Percentiles rank a stretch among this genome's conserved stretches.
phyloP scores from a whole-genome alignment of 805 yeast species.

The Priceomyces medius region DNA sequence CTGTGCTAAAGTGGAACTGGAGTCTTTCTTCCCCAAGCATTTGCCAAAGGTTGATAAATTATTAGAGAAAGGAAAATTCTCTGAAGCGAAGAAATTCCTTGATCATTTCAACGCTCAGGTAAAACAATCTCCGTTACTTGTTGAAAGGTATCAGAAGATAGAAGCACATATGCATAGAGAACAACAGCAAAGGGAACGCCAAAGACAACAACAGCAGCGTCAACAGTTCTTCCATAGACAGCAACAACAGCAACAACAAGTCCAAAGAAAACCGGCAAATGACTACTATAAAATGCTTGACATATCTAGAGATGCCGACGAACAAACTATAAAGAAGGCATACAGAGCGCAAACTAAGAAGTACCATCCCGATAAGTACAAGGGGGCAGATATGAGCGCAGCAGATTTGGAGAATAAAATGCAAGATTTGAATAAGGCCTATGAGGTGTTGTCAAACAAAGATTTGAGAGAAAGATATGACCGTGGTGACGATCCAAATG shows the following conservation, averaged over 20 bases:
- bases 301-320: conserved; percentile 63
- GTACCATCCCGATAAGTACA: conserved; percentile 91
- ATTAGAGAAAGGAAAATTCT: conserved; percentile 30
- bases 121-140: conserved; percentile 40
- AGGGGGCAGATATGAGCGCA: conserved; percentile 58
- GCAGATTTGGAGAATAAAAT: conserved; percentile 77
- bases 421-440: conserved; percentile 92
- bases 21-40: conserved; percentile 39
- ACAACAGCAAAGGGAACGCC: conserved; percentile 34
- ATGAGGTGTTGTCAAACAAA: conserved; percentile 74
- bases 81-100: conserved; percentile 40
- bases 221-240: conserved; percentile 28
- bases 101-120: conserved; percentile 32
- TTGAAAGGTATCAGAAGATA: conserved; percentile 30
- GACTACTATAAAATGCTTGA: conserved; percentile 83
- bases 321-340: conserved; percentile 73
- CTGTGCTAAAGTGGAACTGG: conserved; percentile 24
- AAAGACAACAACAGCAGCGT: conserved; percentile 26
- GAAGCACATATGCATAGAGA: conserved; percentile 24
- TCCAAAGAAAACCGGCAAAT: conserved; percentile 40
- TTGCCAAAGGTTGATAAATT: conserved; percentile 35
- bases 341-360: conserved; percentile 74
- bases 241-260: conserved; percentile 37
- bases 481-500: conserved; percentile 54
- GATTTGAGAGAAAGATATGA: conserved; percentile 69